These are phyloP conservation scores for Calonectria henricotiae DNA, from an alignment of 2,329 filamentous ascomycete species.

Conservation along the genomic window DNA sequence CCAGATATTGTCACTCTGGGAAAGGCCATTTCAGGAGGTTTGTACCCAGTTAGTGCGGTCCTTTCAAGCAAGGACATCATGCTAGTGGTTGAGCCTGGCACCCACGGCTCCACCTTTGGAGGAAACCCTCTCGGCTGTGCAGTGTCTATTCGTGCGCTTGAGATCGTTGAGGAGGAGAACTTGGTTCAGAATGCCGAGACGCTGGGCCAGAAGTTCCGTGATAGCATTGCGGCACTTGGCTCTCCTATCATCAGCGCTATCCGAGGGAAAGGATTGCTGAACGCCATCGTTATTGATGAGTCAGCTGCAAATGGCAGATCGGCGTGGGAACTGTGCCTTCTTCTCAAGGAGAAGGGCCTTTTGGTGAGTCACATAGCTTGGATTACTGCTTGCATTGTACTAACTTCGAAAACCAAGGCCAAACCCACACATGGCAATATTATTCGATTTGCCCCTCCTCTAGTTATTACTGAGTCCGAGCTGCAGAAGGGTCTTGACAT, in stretches of 20 bases:
- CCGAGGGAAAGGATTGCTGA: constrained; percentile 93
- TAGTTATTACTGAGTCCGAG: constrained; percentile 93
- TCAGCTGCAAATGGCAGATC: constrained; percentile 85
- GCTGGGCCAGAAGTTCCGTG: constrained; percentile 87
- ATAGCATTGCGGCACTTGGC: constrained; percentile 81
- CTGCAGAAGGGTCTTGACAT: constrained; percentile 84
- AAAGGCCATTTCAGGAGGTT: constrained; percentile 97
- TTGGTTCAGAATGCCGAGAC: constrained; percentile 87
- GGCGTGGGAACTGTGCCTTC: constrained; percentile 96
- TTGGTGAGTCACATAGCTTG: constrained; percentile 74
- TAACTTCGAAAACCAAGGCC: constrained; percentile 71
- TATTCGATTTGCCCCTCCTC: constrained; percentile 95
- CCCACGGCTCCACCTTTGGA: constrained; percentile 97
- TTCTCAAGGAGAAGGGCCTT: constrained; percentile 95
- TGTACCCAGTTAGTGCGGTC: constrained; percentile 97
- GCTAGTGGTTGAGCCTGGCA: constrained; percentile 95
- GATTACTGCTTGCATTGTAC: constrained; percentile 4
- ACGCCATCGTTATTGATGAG: constrained; percentile 97
- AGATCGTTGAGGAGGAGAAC: constrained; percentile 92
- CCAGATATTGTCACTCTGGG: constrained; percentile 95
- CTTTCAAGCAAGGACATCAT: constrained; percentile 91
- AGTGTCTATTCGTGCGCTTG: constrained; percentile 93
- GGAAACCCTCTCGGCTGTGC: constrained; percentile 98
- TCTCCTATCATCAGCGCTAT: constrained; percentile 86
- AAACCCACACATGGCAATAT: constrained; percentile 99